Conservation (phyloP, 768 basidiomycete genomes). For the Calocybe gangraenosa region DNA sequence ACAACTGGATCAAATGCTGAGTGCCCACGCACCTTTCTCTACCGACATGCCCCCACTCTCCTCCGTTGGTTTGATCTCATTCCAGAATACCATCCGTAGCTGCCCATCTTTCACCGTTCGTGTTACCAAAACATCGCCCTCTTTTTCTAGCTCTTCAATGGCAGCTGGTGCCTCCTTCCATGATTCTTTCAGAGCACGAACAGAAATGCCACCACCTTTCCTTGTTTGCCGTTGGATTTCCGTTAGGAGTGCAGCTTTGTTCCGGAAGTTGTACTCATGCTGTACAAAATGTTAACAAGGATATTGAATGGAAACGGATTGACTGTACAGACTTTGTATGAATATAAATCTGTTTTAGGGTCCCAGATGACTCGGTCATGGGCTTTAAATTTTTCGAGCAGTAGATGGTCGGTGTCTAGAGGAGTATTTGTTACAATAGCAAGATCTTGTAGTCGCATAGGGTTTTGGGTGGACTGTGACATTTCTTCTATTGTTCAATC, state of each 20-base stretch:
- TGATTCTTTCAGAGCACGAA: constrained; percentile 81
- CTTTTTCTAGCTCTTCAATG: constrained; percentile 86
- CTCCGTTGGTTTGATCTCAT: constrained; percentile 77
- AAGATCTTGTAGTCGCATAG: constrained; percentile 85
- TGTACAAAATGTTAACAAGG: constrained; percentile 25
- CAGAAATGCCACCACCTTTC: constrained; percentile 80
- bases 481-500: not conserved
- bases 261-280: constrained; percentile 86
- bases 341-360: constrained; percentile 79
- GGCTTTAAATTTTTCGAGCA: constrained; percentile 76
- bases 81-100: constrained; percentile 85
- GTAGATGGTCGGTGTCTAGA: constrained; percentile 61
- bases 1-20: constrained; percentile 1
- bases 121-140: constrained; percentile 86
- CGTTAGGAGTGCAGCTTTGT: constrained; percentile 76
- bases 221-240: constrained; percentile 85
- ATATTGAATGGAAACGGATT: not conserved
- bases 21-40: constrained; percentile 59
- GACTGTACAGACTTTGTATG: constrained; percentile 63
- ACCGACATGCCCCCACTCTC: constrained; percentile 67
- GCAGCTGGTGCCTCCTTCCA: constrained; percentile 86
- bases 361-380: constrained; percentile 82
- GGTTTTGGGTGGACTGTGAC: constrained; percentile 59
- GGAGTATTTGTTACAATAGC: constrained; percentile 79
- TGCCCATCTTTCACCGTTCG: constrained; percentile 81